Evolutionary conservation across 2,329 filamentous ascomycete species (phyloP).

Genomic region (Colletotrichum sublineola): DNA sequence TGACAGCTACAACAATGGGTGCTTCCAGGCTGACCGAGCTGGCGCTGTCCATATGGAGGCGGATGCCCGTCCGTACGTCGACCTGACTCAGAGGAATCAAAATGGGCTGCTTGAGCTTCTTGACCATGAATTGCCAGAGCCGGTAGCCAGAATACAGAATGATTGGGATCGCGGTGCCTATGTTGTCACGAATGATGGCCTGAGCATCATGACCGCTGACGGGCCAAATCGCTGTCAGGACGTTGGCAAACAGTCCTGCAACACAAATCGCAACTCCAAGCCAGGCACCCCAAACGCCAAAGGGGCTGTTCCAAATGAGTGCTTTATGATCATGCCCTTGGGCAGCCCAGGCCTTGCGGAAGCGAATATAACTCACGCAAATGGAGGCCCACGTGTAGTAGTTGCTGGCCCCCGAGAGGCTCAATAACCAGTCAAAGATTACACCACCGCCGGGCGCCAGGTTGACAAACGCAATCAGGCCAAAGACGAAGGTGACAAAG

Average conservation of each 20-base stretch:
- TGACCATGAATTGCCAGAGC: constrained; percentile 37
- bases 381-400: constrained; percentile 64
- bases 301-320: constrained; percentile 50
- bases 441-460: constrained; percentile 51
- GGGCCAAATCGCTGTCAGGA: constrained; percentile 47
- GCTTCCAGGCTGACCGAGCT: constrained; percentile 26
- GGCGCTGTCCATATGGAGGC: constrained; percentile 16
- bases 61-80: constrained; percentile 45
- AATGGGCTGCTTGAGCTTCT: constrained; percentile 34
- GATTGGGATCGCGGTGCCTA: constrained; percentile 48
- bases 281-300: constrained; percentile 48
- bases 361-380: constrained; percentile 60
- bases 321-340: constrained; percentile 53
- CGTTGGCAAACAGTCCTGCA: constrained; percentile 49
- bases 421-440: constrained; percentile 62
- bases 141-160: constrained; percentile 47
- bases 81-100: constrained; percentile 47
- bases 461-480: constrained; percentile 60
- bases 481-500: constrained; percentile 54
- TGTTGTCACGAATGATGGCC: constrained; percentile 46
- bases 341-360: constrained; percentile 55
- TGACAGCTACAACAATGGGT: not conserved
- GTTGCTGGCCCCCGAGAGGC: constrained; percentile 60
- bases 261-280: constrained; percentile 47
- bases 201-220: constrained; percentile 41